Evolutionary conservation across 2,329 filamentous ascomycete species (phyloP).

Genomic region (Sclerotinia glacialis): DNA sequence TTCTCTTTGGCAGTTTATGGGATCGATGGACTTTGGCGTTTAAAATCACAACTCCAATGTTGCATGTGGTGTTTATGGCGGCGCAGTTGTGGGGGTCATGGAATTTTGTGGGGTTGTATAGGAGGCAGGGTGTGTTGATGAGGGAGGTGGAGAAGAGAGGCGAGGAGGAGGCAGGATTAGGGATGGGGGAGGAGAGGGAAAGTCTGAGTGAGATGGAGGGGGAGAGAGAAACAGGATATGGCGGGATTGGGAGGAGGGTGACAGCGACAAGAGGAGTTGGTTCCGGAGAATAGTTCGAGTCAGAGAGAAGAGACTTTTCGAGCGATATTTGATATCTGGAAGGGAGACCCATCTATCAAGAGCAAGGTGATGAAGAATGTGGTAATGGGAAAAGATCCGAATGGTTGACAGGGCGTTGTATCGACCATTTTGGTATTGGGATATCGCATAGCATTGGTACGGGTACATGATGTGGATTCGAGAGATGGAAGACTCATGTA

Average conservation of each 20-base stretch:
- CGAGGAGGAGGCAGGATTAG: not conserved
- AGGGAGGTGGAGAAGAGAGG: not conserved
- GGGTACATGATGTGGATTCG: not conserved
- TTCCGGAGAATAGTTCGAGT: not conserved
- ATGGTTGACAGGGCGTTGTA: not conserved
- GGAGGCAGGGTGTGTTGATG: not conserved
- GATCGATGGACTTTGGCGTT: constrained; percentile 44
- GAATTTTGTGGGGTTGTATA: constrained; percentile 37
- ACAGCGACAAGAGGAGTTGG: not conserved
- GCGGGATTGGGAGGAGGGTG: not conserved
- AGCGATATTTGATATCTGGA: not conserved
- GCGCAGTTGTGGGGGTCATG: constrained; percentile 46
- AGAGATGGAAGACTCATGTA: not conserved
- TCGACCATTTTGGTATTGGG: constrained; percentile 11
- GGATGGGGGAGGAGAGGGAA: not conserved
- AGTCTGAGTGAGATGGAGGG: not conserved
- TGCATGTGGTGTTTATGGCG: constrained; percentile 44
- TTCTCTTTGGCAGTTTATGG: constrained; percentile 46
- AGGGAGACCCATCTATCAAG: not conserved
- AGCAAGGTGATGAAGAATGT: not conserved
- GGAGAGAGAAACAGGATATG: not conserved
- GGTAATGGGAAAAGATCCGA: not conserved
- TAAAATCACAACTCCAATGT: constrained; percentile 45
- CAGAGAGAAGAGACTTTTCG: not conserved
- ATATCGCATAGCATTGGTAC: not conserved